phyloP scores from a whole-genome alignment of 2,329 filamentous ascomycete species.

The Lachnellula occidentalis region DNA sequence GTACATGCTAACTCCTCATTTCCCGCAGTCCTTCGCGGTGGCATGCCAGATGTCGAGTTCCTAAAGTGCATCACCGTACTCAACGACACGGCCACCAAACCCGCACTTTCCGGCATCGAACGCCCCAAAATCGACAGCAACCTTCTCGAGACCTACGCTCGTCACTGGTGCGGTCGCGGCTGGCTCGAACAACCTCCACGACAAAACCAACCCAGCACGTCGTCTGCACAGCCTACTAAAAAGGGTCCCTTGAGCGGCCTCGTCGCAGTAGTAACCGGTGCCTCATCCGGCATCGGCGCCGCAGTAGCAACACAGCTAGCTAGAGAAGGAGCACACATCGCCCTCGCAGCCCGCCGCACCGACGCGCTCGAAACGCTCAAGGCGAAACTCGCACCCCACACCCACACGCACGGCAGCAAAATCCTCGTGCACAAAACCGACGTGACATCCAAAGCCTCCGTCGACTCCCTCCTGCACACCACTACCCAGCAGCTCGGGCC shows the following conservation, averaged over 20 bases:
- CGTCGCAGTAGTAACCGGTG: slow-evolving; percentile 73
- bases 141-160: slow-evolving; percentile 71
- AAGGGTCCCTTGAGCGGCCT: slow-evolving; percentile 59
- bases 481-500: slow-evolving; percentile 60
- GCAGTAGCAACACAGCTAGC: slow-evolving; percentile 66
- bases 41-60: slow-evolving; percentile 72
- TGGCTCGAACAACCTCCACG: slow-evolving; percentile 64
- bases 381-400: slow-evolving; percentile 44
- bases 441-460: slow-evolving; percentile 61
- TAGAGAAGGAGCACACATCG: slow-evolving; percentile 65
- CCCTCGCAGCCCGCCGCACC: slow-evolving; percentile 64
- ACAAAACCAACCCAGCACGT: slow-evolving; percentile 40
- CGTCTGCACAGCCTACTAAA: slow-evolving; percentile 37
- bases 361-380: slow-evolving; percentile 65
- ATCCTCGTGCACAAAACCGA: slow-evolving; percentile 67
- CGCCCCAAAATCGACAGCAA: slow-evolving; percentile 64
- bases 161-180: slow-evolving; percentile 74
- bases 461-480: slow-evolving; percentile 58
- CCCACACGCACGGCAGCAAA: slow-evolving; percentile 47
- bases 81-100: slow-evolving; percentile 62
- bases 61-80: slow-evolving; percentile 67
- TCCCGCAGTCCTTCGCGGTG: slow-evolving; percentile 58
- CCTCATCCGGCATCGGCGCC: slow-evolving; percentile 73
- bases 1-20: neutral
- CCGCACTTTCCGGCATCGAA: slow-evolving; percentile 50